phyloP scores from a whole-genome alignment of 1,139 yeast species.

The Yamadazyma oceani region DNA sequence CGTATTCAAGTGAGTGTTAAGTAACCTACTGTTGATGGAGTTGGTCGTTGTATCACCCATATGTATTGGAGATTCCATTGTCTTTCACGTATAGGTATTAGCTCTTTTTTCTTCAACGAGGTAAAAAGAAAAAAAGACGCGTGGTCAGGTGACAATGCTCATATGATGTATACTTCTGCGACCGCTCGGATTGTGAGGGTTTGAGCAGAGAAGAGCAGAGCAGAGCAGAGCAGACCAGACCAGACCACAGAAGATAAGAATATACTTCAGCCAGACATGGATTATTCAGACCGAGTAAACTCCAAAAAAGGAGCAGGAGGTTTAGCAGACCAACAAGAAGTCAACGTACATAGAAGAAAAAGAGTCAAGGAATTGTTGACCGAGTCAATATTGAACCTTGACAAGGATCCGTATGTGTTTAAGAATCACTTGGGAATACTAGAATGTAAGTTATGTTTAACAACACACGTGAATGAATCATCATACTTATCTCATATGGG shows the following conservation, averaged over 20 bases:
- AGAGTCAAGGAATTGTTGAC: conserved; percentile 65
- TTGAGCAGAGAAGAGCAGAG: too few species aligned
- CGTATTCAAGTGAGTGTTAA: conserved; percentile 35
- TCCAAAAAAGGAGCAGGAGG: conserved; percentile 64
- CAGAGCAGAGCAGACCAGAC: too few species aligned
- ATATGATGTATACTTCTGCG: too few species aligned
- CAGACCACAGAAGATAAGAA: not conserved
- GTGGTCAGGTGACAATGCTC: too few species aligned
- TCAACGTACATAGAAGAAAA: conserved; percentile 64
- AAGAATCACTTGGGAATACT: conserved; percentile 70
- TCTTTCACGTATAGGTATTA: not conserved
- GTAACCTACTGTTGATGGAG: conserved; percentile 38
- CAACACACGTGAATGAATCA: conserved; percentile 73
- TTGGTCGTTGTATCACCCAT: conserved; percentile 46
- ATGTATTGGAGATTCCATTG: conserved; percentile 48
- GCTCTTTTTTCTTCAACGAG: too few species aligned
- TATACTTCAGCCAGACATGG: conserved; percentile 30
- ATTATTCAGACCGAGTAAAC: conserved; percentile 45
- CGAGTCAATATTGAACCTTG: conserved; percentile 60
- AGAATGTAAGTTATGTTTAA: conserved; percentile 75
- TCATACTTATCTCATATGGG: conserved; percentile 78
- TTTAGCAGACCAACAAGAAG: conserved; percentile 66
- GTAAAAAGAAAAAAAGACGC: too few species aligned
- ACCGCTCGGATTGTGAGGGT: too few species aligned
- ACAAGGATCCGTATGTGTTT: conserved; percentile 75